Conservation (phyloP, 371 early-diverging fungal genomes). For the Actinomortierella wolfii region DNA sequence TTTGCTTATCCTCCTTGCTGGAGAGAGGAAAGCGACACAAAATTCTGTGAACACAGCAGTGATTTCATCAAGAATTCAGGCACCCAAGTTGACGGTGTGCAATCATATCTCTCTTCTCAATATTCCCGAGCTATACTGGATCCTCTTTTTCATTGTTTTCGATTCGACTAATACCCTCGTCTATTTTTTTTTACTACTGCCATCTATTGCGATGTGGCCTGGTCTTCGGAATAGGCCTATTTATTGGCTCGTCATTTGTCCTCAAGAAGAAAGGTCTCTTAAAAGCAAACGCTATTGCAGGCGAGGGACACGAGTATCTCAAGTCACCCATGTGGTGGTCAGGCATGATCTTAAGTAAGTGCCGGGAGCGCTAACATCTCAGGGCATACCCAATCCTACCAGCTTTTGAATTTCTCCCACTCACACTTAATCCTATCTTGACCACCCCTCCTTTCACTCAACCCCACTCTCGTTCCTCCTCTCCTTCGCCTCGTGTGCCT, state of each 20-base stretch:
- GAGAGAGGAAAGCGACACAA: no score
- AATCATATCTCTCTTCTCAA: no score
- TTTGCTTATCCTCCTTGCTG: no score
- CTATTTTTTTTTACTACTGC: background rate
- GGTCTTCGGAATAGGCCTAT: constrained; percentile 57
- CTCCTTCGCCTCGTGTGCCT: background rate
- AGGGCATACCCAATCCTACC: background rate
- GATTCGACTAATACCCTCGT: no score
- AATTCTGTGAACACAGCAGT: no score
- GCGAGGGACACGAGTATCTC: constrained; percentile 84
- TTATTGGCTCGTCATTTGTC: constrained; percentile 92
- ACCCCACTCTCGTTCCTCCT: no score
- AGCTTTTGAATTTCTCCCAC: no score
- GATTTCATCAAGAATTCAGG: no score
- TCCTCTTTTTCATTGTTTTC: no score
- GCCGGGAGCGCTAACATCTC: background rate
- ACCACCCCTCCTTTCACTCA: background rate
- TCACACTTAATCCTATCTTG: no score
- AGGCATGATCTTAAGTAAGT: constrained; percentile 83
- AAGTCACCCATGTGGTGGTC: constrained; percentile 93
- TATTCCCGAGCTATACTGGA: no score
- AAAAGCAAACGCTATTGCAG: constrained; percentile 73
- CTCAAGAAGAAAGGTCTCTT: constrained; percentile 93
- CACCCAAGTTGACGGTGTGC: no score
- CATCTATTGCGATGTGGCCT: background rate